Conservation (phyloP, 805 yeast genomes). For the Wickerhamiella kurtzmanii region DNA sequence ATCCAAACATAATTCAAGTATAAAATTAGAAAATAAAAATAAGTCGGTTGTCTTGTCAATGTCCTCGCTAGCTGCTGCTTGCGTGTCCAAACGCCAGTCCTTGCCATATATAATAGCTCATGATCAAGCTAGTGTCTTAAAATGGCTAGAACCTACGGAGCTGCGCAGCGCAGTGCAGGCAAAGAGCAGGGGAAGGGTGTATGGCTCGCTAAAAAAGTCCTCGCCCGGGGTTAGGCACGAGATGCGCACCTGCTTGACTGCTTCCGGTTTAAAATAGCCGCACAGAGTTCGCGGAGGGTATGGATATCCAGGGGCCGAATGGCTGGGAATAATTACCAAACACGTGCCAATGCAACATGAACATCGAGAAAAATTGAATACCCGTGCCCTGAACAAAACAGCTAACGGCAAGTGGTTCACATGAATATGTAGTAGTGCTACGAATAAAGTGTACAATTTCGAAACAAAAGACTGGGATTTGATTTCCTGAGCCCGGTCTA, state of each 20-base stretch:
- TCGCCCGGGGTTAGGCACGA: not conserved
- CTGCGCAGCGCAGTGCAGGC: no score
- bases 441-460: not conserved
- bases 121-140: no score
- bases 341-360: not conserved
- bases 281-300: not conserved
- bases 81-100: no score
- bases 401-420: not conserved
- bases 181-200: no score
- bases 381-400: not conserved
- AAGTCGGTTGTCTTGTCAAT: no score
- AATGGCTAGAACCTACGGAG: no score
- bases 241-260: not conserved
- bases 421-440: not conserved
- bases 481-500: not conserved
- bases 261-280: not conserved
- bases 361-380: not conserved
- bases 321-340: not conserved
- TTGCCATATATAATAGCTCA: no score
- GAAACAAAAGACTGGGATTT: not conserved
- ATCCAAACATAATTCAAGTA: no score
- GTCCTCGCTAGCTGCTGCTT: no score
- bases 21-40: no score
- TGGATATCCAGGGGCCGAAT: no score
- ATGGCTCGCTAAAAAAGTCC: no score